Base-by-base conservation (phyloP, 2,329 filamentous ascomycete species). In the Calonectria ilicicola region DNA sequence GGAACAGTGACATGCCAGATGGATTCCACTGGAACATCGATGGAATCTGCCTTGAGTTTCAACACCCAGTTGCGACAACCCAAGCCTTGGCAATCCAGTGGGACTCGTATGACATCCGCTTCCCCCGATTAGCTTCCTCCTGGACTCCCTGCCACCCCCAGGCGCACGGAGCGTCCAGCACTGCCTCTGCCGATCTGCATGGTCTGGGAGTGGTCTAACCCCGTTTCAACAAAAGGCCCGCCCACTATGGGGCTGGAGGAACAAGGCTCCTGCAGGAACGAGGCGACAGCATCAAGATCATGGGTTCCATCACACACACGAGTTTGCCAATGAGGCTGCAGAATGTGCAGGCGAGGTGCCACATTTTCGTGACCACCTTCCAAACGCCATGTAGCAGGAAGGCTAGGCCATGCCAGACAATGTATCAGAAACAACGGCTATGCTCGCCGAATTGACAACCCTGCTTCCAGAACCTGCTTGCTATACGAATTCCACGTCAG, bases 51-150 rank as follows among this genome's bases (percentile, higher is more conserved):
- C 53, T 60, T 14, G 35, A 23, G 35, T 60, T 60, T 60, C 35
- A 60, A 40, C n/a, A 40, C 35, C 32, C 32, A 26, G 38, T 23
- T 19, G 32, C 35, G 23, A 35, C 29, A 40, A 40, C 19, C 10
- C 44, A 40, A 60, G 40, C 53, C 53, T 38, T 27, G 53, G 53
- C 35, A 26, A 19, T 7, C 2, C 7, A 19, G 53, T 26, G 53
- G 53, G 53, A 60, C 53, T 60, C 53, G 53, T 60, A 60, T 60
- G 53, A 60, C 53, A 60, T 40, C 53, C 53, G 53, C 3, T 27
- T 3, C 21, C 53, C 32, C 53, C 35, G 53, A 60, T 40, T 47
- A 21, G 44, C 44, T 23, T 23, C 19, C n/a, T 15, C 42, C 9
- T 40, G 29, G 38, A 21, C 32, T 23, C 47, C 53, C 53, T 60